Base-by-base conservation (phyloP, 192 early-diverging fungal genomes). In the Coemansia umbellata region DNA sequence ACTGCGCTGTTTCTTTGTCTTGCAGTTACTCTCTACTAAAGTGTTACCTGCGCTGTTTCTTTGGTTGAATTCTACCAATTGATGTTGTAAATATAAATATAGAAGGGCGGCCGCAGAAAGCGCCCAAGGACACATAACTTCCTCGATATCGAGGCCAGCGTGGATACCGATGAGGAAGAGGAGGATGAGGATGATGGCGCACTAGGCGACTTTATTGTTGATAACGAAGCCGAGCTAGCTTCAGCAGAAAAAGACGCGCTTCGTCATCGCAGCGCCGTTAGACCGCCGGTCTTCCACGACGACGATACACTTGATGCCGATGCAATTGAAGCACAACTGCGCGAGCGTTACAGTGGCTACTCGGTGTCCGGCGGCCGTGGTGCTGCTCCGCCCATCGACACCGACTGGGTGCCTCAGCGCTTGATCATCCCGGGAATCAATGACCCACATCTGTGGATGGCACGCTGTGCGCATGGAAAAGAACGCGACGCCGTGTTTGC, bases 381-480 rank as follows among this genome's bases (percentile, higher is more conserved):
- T n/a, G 37, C 55, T 3, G 44, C 49, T 27, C 64, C 81, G n/a
- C 78, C 82, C 44, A 75, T 84, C 37, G 82, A 66, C 30, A 28
- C 54, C 1, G 68, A 67, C 6, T 78, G 74, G 69, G 59, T 88
- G 33, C 91, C 91, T 13, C 88, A 90, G 53, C 65, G 82, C 33
- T 67, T 94, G 51, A 81, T 95, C 15, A 79, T 94, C 48, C 91
- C 94, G 0, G 85, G 84, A 31, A 87, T 93, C 31, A 76, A 85
- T 42, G 90, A 95, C 60, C 94, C 96, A 42, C 89, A 89, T 51
- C 67, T 97, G 47, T 99, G 93, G 91, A 82, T 94, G 66, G 82
- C 92, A 45, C 72, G 82, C 44, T 95, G 92, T 66, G 84, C 82
- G 74, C 82, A 80, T 24, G 94, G 93, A 30, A 88, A 88, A 54